Conservation (phyloP, 768 basidiomycete genomes). For the Leucosporidium scottii region DNA sequence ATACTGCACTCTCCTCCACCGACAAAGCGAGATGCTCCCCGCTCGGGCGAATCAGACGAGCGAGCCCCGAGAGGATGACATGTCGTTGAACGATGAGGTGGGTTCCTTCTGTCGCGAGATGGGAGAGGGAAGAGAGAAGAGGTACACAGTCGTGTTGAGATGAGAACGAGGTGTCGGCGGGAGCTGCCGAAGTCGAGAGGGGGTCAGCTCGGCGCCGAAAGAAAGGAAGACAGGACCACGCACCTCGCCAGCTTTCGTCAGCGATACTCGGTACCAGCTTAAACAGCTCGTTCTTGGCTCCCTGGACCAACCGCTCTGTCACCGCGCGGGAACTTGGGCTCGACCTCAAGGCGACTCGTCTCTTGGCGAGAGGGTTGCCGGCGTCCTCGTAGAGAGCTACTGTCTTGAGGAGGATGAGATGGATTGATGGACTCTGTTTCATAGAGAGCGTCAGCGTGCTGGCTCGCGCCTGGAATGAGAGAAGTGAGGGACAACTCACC, state of each 20-base stretch:
- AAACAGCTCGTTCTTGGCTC: neutral
- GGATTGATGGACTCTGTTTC: neutral
- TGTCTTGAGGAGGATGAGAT: neutral
- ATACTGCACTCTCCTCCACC: conserved; percentile 4
- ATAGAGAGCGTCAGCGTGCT: neutral
- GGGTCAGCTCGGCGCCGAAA: neutral
- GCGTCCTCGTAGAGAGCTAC: neutral
- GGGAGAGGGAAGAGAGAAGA: neutral
- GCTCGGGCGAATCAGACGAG: neutral
- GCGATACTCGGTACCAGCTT: neutral
- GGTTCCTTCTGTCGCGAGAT: neutral
- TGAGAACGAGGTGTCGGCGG: neutral
- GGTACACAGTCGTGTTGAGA: neutral
- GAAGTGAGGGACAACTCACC: neutral
- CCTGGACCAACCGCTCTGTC: neutral
- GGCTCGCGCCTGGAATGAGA: neutral
- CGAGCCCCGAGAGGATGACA: conserved; percentile 2
- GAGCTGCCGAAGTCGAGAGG: neutral
- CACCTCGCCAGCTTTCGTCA: neutral
- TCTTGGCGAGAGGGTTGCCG: neutral
- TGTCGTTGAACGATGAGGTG: conserved; percentile 15
- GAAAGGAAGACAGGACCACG: too few species aligned
- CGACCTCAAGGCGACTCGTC: neutral
- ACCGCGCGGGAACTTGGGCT: neutral
- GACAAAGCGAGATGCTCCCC: neutral